Evolutionary conservation across 176 grass and related monocot genomes (phyloP).

Genomic region (Alloteropsis semialata): DNA sequence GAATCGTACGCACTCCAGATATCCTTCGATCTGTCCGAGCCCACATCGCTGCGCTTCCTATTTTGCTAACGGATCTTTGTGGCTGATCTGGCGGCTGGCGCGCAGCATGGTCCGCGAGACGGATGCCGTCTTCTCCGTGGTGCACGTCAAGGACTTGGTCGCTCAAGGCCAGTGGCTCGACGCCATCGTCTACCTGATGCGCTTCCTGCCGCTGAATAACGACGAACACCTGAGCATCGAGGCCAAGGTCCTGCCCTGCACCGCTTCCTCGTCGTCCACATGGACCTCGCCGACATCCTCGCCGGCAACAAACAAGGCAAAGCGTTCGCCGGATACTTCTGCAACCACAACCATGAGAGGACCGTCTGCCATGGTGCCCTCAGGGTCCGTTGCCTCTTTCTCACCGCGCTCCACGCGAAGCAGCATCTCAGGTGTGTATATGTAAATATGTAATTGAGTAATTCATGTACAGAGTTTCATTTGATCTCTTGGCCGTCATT

Average conservation of each 20-base stretch:
- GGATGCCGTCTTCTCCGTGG: not conserved
- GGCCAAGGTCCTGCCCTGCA: not conserved
- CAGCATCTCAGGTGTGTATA: not conserved
- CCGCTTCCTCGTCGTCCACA: not conserved
- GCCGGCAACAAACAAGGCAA: not conserved
- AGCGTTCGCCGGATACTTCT: not conserved
- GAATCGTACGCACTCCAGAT: not conserved
- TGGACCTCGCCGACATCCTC: too few species aligned
- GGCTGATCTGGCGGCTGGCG: not conserved
- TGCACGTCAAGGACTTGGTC: not conserved
- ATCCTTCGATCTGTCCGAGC: not conserved
- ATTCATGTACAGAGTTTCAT: not conserved
- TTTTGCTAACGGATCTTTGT: not conserved
- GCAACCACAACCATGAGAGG: not conserved
- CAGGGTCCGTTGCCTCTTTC: not conserved
- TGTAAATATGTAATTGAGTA: too few species aligned
- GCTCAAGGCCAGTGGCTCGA: not conserved
- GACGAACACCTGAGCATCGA: not conserved
- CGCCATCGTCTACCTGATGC: not conserved
- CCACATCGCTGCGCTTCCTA: not conserved
- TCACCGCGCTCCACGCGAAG: not conserved
- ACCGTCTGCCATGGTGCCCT: not conserved
- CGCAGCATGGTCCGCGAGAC: not conserved
- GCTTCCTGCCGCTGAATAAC: not conserved
- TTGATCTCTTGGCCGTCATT: not conserved